A percentile compares a stretch with the other conserved stretches of the same genome.
Evolutionary conservation across 192 early-diverging fungal species (phyloP).

Genomic region (Backusella tarrabulga): DNA sequence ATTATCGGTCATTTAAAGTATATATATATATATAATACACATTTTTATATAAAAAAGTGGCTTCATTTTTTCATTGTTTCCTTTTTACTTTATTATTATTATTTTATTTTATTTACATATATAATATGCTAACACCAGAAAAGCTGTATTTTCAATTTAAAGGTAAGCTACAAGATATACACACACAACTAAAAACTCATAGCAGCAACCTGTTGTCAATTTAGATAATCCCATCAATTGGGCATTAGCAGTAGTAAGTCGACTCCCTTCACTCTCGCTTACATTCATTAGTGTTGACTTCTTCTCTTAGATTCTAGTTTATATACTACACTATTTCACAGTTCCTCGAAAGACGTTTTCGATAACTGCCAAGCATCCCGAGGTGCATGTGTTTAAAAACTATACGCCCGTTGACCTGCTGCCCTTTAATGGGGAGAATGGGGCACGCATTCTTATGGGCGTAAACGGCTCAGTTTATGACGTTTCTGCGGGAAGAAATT

Average conservation of each 20-base stretch:
- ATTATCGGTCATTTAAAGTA: background rate
- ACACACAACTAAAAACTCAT: background rate
- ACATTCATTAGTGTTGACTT: background rate
- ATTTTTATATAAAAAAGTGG: background rate
- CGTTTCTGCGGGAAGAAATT: conserved; percentile 74
- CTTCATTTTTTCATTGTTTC: background rate
- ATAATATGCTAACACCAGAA: background rate
- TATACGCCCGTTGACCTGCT: conserved; percentile 79
- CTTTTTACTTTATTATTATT: background rate
- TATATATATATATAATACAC: too few relatives aligned
- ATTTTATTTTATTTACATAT: background rate
- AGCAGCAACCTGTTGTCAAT: background rate
- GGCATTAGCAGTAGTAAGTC: conserved; percentile 51
- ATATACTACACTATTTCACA: conserved; percentile 50
- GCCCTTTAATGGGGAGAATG: conserved; percentile 68
- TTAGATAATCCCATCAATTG: conserved; percentile 69
- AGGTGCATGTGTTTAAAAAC: conserved; percentile 61
- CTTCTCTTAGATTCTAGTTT: conserved; percentile 37
- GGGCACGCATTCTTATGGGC: conserved; percentile 73
- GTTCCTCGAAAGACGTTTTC: conserved; percentile 24
- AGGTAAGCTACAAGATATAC: background rate
- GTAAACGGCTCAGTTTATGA: conserved; percentile 90
- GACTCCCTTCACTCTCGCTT: background rate
- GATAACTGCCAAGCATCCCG: conserved; percentile 42
- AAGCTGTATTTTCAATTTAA: background rate